Conservation (phyloP, 441 rosid species). For the Bocquillonia castaneifolia region DNA sequence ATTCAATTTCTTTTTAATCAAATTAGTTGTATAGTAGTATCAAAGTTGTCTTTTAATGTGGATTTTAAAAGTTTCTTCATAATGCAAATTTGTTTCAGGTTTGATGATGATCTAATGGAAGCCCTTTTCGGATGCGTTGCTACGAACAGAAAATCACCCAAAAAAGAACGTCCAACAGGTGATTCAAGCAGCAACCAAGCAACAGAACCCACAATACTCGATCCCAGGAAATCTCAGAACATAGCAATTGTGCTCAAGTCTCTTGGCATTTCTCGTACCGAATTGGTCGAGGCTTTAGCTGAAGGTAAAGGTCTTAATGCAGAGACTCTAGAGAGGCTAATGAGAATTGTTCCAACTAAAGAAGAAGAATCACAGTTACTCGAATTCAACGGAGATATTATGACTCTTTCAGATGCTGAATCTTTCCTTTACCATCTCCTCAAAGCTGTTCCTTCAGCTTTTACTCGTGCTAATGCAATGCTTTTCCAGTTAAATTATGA, state of each 20-base stretch:
- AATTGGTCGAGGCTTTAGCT: conserved; percentile 47
- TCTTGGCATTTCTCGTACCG: conserved; percentile 45
- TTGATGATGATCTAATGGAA: conserved; percentile 88
- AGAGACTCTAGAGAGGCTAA: conserved; percentile 73
- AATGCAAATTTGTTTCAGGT: conserved; percentile 32
- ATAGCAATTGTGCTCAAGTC: conserved; percentile 74
- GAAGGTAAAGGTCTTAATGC: conserved; percentile 53
- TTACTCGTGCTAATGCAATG: conserved; percentile 57
- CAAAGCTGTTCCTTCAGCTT: conserved; percentile 68
- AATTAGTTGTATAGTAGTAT: background rate
- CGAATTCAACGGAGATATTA: conserved; percentile 47
- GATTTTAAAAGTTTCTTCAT: background rate
- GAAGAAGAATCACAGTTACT: conserved; percentile 63
- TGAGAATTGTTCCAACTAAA: conserved; percentile 61
- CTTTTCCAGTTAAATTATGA: conserved; percentile 62
- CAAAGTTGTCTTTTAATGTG: background rate
- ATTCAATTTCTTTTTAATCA: background rate
- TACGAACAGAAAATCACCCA: conserved; percentile 48
- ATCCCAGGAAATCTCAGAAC: conserved; percentile 74
- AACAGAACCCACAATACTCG: conserved; percentile 51
- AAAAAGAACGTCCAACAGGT: conserved; percentile 17
- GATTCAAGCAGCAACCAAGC: conserved; percentile 28
- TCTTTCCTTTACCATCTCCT: conserved; percentile 66
- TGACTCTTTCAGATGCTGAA: conserved; percentile 68
- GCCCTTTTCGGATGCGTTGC: conserved; percentile 90